These are phyloP conservation scores for Flaveria bidentis DNA, from an alignment of 129 eudicot genomes.

Conservation along the genomic window DNA sequence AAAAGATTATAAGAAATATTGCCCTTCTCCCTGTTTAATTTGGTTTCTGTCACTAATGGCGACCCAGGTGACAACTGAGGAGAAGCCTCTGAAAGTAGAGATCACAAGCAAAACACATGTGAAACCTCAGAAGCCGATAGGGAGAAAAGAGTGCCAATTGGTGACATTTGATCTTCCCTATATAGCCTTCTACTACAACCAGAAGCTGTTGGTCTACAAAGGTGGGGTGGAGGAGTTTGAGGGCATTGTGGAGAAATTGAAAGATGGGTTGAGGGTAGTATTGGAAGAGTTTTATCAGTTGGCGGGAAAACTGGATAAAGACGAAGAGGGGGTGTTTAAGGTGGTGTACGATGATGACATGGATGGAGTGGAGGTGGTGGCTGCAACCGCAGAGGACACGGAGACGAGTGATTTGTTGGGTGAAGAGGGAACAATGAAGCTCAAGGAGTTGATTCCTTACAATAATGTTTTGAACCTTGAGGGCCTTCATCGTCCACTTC, in stretches of 20 bases:
- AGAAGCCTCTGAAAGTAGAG: slow-evolving; percentile 48
- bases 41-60: slow-evolving; percentile 35
- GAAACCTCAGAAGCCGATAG: slow-evolving; percentile 66
- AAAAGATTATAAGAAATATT: neutral
- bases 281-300: slow-evolving; percentile 82
- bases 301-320: slow-evolving; percentile 86
- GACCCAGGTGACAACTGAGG: slow-evolving; percentile 31
- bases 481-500: slow-evolving; percentile 81
- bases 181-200: slow-evolving; percentile 89
- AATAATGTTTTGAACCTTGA: slow-evolving; percentile 74
- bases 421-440: slow-evolving; percentile 57
- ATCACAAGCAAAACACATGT: slow-evolving; percentile 54
- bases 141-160: slow-evolving; percentile 78
- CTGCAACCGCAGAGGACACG: slow-evolving; percentile 56
- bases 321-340: slow-evolving; percentile 92
- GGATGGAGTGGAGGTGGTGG: slow-evolving; percentile 81
- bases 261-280: slow-evolving; percentile 65
- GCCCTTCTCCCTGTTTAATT: neutral
- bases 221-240: slow-evolving; percentile 51
- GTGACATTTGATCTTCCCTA: slow-evolving; percentile 94
- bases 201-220: slow-evolving; percentile 69
- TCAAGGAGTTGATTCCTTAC: slow-evolving; percentile 80
- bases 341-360: slow-evolving; percentile 84
- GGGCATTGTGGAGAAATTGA: slow-evolving; percentile 54
- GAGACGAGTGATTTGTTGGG: slow-evolving; percentile 54